Percentiles rank a stretch among this genome's conserved stretches.
These are phyloP conservation scores for Aspergillus hiratsukae DNA, from an alignment of 2,329 filamentous ascomycete species.

Conservation along the genomic window DNA sequence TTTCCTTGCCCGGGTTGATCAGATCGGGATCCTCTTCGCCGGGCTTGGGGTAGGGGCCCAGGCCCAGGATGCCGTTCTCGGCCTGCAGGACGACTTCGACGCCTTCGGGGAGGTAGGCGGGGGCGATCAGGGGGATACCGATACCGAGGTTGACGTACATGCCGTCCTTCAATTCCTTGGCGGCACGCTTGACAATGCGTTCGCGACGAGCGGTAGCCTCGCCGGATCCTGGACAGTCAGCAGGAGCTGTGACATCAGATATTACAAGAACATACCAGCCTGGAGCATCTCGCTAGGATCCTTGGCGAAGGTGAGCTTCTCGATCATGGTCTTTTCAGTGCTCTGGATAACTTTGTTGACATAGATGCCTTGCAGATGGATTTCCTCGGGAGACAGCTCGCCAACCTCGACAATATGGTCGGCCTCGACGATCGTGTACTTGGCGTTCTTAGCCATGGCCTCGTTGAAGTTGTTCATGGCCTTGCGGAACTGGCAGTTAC, in stretches of 20 bases:
- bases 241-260: background rate
- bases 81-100: conserved; percentile 77
- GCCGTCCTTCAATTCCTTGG: conserved; percentile 78
- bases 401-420: conserved; percentile 77
- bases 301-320: conserved; percentile 75
- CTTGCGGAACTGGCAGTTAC: conserved; percentile 74
- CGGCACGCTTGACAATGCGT: conserved; percentile 72
- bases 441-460: conserved; percentile 77
- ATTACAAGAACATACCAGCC: conserved; percentile 47
- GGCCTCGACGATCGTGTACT: conserved; percentile 75
- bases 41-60: conserved; percentile 70
- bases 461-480: conserved; percentile 71
- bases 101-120: conserved; percentile 65
- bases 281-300: conserved; percentile 49
- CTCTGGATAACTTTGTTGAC: conserved; percentile 76
- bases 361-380: conserved; percentile 80
- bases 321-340: conserved; percentile 66
- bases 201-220: conserved; percentile 69
- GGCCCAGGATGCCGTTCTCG: conserved; percentile 80
- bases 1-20: conserved; percentile 86
- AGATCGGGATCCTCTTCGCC: conserved; percentile 70
- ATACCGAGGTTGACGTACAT: conserved; percentile 90
- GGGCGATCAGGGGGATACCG: conserved; percentile 76
- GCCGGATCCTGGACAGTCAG: conserved; percentile 37
- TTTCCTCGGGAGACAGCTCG: conserved; percentile 65